Evolutionary conservation across 257 asterid genomes (phyloP).

Genomic region (Linderniella brevidens): DNA sequence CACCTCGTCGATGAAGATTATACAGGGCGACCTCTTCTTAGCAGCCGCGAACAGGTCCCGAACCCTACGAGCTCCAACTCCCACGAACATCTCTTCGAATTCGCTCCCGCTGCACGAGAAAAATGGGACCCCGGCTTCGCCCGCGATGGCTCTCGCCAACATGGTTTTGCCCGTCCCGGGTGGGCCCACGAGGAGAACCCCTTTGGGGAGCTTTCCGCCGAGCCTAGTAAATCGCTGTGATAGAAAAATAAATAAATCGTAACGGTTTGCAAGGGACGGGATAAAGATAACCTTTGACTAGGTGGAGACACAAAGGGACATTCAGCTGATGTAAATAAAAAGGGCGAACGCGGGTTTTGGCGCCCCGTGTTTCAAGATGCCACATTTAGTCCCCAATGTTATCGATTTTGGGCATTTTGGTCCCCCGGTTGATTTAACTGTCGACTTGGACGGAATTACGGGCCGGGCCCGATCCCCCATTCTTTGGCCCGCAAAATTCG

Average conservation of each 20-base stretch:
- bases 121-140: constrained; percentile 96
- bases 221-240: constrained; percentile 81
- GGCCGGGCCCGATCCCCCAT: too few relatives aligned
- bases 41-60: constrained; percentile 89
- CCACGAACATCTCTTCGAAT: constrained; percentile 95
- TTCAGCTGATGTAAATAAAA: background rate
- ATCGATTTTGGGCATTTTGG: too few relatives aligned
- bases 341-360: too few relatives aligned
- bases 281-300: background rate
- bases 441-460: too few relatives aligned
- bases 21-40: constrained; percentile 86
- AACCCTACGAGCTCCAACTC: constrained; percentile 96
- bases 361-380: too few relatives aligned
- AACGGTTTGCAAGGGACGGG: constrained; percentile 9
- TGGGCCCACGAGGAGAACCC: constrained; percentile 88
- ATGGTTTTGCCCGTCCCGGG: constrained; percentile 97
- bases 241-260: constrained; percentile 13
- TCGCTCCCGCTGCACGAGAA: constrained; percentile 97
- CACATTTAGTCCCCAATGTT: too few relatives aligned
- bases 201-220: constrained; percentile 98
- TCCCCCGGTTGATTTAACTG: too few relatives aligned
- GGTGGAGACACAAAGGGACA: too few relatives aligned
- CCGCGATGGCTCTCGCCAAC: constrained; percentile 97
- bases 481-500: too few relatives aligned
- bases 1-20: constrained; percentile 77